A percentile compares a stretch with the other conserved stretches of the same genome.
Evolutionary conservation across 1,284 basidiomycete species (phyloP).

Genomic region (Bondarzewia mesenterica): DNA sequence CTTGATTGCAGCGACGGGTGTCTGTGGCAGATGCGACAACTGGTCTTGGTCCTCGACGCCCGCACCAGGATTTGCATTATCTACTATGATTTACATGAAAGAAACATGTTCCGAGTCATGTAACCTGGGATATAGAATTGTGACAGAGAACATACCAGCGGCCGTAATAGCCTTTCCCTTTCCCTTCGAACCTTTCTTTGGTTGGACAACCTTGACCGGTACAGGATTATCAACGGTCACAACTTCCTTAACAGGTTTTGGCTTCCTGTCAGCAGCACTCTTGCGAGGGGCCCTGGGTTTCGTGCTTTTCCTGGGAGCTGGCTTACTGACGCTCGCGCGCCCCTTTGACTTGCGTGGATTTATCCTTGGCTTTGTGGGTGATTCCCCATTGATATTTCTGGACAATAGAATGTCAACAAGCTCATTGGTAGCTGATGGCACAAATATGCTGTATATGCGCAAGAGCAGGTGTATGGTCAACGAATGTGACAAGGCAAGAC

Average conservation of each 20-base stretch:
- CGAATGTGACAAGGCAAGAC: background rate
- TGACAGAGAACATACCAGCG: background rate
- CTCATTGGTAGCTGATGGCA: conserved; percentile 29
- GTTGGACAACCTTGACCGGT: background rate
- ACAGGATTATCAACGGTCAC: too few relatives aligned
- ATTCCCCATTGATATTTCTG: conserved; percentile 34
- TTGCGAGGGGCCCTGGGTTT: background rate
- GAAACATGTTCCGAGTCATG: background rate
- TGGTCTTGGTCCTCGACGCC: background rate
- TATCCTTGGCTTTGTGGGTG: conserved; percentile 23
- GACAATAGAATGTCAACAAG: conserved; percentile 32
- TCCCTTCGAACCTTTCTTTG: background rate
- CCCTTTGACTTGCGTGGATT: conserved; percentile 3
- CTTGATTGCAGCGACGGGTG: background rate
- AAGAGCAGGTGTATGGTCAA: background rate
- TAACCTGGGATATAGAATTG: background rate
- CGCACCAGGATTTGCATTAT: background rate
- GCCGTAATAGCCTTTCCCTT: background rate
- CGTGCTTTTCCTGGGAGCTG: background rate
- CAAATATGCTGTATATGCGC: conserved; percentile 26
- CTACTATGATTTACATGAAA: background rate
- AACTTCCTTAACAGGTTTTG: background rate
- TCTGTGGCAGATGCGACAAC: background rate
- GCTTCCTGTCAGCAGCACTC: background rate
- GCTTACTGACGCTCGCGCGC: background rate